phyloP scores from a whole-genome alignment of 768 basidiomycete genomes.

The Russula compacta region DNA sequence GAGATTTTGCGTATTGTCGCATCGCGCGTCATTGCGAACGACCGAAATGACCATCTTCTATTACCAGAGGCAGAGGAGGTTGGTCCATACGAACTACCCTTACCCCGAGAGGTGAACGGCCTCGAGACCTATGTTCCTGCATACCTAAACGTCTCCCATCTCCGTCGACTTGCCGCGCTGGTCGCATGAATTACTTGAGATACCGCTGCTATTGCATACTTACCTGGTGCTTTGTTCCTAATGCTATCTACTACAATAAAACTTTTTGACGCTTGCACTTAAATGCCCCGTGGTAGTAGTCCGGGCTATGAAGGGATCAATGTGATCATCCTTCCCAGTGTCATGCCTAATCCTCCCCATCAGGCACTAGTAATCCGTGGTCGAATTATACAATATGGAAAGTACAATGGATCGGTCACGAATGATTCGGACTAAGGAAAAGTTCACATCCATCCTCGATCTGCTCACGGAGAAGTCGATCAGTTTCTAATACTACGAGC shows the following conservation, averaged over 20 bases:
- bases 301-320: not conserved
- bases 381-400: not conserved
- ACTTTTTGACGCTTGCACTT: not conserved
- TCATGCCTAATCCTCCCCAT: not conserved
- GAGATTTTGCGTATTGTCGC: conserved; percentile 97
- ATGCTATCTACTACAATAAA: conserved; percentile 16
- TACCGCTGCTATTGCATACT: conserved; percentile 3
- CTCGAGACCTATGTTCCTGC: conserved; percentile 95
- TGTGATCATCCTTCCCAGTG: not conserved
- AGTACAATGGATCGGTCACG: not conserved
- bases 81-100: conserved; percentile 86
- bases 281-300: not conserved
- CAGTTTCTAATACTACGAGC: conserved; percentile 35
- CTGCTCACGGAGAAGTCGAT: conserved; percentile 39
- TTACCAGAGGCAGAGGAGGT: conserved; percentile 98
- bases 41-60: conserved; percentile 93
- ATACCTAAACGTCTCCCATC: conserved; percentile 82
- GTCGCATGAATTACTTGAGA: conserved; percentile 46
- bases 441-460: conserved; percentile 42
- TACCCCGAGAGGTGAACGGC: conserved; percentile 90
- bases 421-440: not conserved
- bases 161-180: conserved; percentile 78
- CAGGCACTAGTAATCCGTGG: not conserved
- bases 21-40: conserved; percentile 89
- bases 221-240: conserved; percentile 3